Conservation (phyloP, 805 yeast species). For the Saccharomycopsis sp. region DNA sequence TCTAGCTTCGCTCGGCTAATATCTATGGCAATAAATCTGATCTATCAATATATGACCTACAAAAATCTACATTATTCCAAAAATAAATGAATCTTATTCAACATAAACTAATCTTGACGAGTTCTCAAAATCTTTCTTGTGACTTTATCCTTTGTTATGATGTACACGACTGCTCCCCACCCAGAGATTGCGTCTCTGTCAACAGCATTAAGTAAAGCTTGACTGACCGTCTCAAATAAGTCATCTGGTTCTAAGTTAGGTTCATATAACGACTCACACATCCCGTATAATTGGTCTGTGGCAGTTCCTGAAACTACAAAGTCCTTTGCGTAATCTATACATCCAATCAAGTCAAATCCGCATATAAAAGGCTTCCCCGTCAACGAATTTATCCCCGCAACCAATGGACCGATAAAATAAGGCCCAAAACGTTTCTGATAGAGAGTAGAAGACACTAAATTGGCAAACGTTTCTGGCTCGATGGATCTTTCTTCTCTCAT, state of each 20-base stretch:
- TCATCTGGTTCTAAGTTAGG: conserved; percentile 93
- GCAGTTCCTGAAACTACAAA: conserved; percentile 96
- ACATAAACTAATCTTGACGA: conserved; percentile 90
- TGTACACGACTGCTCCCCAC: conserved; percentile 96
- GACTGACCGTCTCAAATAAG: conserved; percentile 90
- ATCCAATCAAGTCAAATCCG: conserved; percentile 93
- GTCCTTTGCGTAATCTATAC: conserved; percentile 91
- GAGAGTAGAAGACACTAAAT: conserved; percentile 81
- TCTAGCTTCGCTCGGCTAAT: too few relatives aligned
- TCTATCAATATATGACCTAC: too few relatives aligned
- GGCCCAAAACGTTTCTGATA: conserved; percentile 94
- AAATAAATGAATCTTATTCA: too few relatives aligned
- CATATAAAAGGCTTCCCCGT: conserved; percentile 84
- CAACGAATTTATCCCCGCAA: conserved; percentile 87
- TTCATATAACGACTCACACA: conserved; percentile 96
- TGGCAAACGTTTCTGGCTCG: conserved; percentile 91
- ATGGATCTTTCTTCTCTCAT: conserved; percentile 85
- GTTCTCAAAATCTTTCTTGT: conserved; percentile 82
- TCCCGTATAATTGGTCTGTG: conserved; percentile 92
- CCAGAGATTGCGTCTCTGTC: conserved; percentile 98
- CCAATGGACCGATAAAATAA: conserved; percentile 92
- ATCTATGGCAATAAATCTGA: too few relatives aligned
- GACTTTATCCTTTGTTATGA: conserved; percentile 88
- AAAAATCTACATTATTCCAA: too few relatives aligned
- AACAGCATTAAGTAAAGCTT: conserved; percentile 86